A percentile compares a stretch with the other conserved stretches of the same genome.
These are phyloP conservation scores for Cryptomeria japonica DNA, from an alignment of 75 land plant genomes.

Conservation along the genomic window DNA sequence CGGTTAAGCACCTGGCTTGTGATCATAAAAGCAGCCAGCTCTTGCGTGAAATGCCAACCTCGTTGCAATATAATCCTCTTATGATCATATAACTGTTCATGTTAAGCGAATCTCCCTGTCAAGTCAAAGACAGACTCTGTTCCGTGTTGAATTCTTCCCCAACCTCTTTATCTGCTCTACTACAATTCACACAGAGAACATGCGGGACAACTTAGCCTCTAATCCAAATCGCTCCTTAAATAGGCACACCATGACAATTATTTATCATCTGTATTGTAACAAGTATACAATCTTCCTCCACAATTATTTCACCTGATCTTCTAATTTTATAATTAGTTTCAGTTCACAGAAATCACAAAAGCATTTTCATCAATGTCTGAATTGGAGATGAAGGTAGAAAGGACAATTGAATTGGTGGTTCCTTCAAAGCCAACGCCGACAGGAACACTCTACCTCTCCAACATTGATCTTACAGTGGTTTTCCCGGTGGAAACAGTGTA, in stretches of 20 bases:
- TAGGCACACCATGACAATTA: not conserved
- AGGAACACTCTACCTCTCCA: constrained; percentile 33
- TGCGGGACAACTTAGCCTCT: not conserved
- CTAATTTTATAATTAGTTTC: not conserved
- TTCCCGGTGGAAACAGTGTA: constrained; percentile 51
- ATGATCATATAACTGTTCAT: not conserved
- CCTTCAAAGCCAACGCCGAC: constrained; percentile 1
- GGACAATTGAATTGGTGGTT: not conserved
- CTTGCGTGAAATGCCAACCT: not conserved
- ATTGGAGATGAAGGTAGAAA: not conserved
- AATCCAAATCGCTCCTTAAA: not conserved
- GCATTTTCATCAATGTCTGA: not conserved
- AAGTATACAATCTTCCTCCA: not conserved
- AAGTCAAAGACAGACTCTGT: not conserved
- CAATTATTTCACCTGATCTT: not conserved
- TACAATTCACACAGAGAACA: not conserved
- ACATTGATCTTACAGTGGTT: constrained; percentile 40
- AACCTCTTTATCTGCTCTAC: not conserved
- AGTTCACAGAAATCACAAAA: not conserved
- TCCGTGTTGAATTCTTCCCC: not conserved
- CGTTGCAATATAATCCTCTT: not conserved
- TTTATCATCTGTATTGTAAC: not conserved
- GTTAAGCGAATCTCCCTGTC: not conserved
- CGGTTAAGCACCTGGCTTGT: not conserved
- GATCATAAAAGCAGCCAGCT: not conserved